phyloP scores from a whole-genome alignment of 345 rosid genomes.

The Gossypium anomalum region DNA sequence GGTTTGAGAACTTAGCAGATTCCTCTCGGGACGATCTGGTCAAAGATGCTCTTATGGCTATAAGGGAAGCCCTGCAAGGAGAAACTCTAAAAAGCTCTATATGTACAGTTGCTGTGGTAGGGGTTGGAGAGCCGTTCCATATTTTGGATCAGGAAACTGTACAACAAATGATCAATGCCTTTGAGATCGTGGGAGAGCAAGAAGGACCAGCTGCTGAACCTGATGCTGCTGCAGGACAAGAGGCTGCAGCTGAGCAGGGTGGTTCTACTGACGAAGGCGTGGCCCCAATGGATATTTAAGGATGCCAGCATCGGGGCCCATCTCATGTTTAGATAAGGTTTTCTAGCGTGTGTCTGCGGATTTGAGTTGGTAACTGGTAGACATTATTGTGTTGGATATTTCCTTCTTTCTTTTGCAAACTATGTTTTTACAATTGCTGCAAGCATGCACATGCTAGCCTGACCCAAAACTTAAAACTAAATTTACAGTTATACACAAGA shows the following conservation, averaged over 20 bases:
- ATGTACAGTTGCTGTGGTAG: constrained; percentile 83
- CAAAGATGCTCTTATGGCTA: constrained; percentile 87
- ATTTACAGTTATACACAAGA: background rate
- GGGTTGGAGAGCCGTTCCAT: constrained; percentile 81
- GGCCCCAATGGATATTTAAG: constrained; percentile 90
- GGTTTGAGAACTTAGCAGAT: constrained; percentile 63
- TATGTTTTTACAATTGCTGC: constrained; percentile 15
- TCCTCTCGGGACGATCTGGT: constrained; percentile 82
- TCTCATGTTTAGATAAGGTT: constrained; percentile 18
- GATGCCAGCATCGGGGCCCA: constrained; percentile 16
- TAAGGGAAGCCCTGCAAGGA: constrained; percentile 93
- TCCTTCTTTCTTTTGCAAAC: constrained; percentile 20
- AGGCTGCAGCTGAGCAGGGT: constrained; percentile 20
- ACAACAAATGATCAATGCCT: constrained; percentile 76
- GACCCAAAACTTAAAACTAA: constrained; percentile 6
- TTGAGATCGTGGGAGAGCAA: constrained; percentile 62
- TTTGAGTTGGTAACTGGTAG: constrained; percentile 19
- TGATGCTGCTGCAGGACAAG: constrained; percentile 39
- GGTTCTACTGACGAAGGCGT: constrained; percentile 38
- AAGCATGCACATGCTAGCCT: constrained; percentile 18
- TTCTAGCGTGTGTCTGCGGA: constrained; percentile 18
- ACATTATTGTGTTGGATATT: constrained; percentile 20
- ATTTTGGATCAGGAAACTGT: constrained; percentile 78
- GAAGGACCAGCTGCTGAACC: constrained; percentile 53
- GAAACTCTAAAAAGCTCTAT: constrained; percentile 83